Evolutionary conservation across 306 rosid genomes (phyloP).

Genomic region (Hylodesmum podocarpum): DNA sequence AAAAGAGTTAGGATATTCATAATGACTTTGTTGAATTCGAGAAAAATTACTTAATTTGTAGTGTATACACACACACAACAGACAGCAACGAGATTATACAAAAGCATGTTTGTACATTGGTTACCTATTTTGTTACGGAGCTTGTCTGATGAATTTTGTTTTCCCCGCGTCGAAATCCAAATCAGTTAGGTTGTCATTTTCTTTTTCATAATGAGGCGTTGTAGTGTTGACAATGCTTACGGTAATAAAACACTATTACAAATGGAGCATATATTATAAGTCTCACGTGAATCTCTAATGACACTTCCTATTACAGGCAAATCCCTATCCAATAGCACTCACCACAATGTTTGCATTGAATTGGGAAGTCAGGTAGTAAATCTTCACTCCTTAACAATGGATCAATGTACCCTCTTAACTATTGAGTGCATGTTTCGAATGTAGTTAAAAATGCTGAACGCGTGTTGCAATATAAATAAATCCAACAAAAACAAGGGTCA

Average conservation of each 20-base stretch:
- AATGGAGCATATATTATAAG: background rate
- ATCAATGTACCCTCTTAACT: background rate
- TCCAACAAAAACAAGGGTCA: too few relatives aligned
- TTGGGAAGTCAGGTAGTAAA: background rate
- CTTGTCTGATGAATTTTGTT: background rate
- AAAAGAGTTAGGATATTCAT: too few relatives aligned
- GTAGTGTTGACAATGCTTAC: slow-evolving; percentile 1
- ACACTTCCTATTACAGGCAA: background rate
- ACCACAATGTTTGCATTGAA: background rate
- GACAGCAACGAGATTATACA: background rate
- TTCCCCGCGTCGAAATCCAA: slow-evolving; percentile 1
- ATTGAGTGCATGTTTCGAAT: too few relatives aligned
- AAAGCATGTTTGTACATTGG: background rate
- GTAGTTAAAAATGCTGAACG: too few relatives aligned
- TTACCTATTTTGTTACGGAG: background rate
- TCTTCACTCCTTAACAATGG: background rate
- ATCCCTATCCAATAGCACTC: background rate
- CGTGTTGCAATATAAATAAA: too few relatives aligned
- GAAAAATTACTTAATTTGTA: too few relatives aligned
- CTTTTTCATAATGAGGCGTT: background rate
- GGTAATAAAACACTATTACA: background rate
- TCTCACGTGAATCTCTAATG: slow-evolving; percentile 17
- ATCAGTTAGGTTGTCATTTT: slow-evolving; percentile 14
- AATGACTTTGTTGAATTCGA: too few relatives aligned
- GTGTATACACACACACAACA: too few relatives aligned